A percentile compares a stretch with the other conserved stretches of the same genome.
Evolutionary conservation across 495 filamentous ascomycete genomes (phyloP).

Genomic region (Aspergillus carlsbadensis): DNA sequence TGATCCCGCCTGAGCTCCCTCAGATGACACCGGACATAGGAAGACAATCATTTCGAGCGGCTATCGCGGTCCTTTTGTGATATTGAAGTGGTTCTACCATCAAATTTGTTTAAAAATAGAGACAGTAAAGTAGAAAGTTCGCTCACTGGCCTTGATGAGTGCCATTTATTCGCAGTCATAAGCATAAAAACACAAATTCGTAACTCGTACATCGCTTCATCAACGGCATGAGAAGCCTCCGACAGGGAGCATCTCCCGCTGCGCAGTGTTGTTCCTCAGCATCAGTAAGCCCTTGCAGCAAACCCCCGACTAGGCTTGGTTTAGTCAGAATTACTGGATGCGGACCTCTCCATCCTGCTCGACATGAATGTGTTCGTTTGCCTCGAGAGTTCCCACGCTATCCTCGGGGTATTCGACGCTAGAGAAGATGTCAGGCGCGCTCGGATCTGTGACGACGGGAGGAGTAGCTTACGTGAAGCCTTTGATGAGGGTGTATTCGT

Average conservation of each 20-base stretch:
- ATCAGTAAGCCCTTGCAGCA: neutral
- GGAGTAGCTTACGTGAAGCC: slow-evolving; percentile 74
- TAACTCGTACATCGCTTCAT: slow-evolving; percentile 21
- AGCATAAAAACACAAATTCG: slow-evolving; percentile 12
- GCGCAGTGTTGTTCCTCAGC: neutral
- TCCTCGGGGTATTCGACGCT: slow-evolving; percentile 77
- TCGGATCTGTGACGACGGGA: neutral
- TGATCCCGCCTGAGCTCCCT: too few relatives aligned
- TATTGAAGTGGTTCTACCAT: too few relatives aligned
- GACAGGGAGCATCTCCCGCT: neutral
- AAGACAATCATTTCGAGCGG: too few relatives aligned
- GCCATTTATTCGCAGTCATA: slow-evolving; percentile 1
- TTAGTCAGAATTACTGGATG: slow-evolving; percentile 55
- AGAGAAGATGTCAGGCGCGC: slow-evolving; percentile 16
- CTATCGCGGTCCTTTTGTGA: too few relatives aligned
- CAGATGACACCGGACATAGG: too few relatives aligned
- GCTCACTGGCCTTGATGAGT: neutral
- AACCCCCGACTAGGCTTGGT: neutral
- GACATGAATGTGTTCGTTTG: slow-evolving; percentile 69
- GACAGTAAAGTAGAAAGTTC: neutral
- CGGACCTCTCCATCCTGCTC: slow-evolving; percentile 70
- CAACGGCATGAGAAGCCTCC: neutral
- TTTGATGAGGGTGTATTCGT: slow-evolving; percentile 84
- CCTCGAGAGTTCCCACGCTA: slow-evolving; percentile 57
- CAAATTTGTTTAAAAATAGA: too few relatives aligned